Base-by-base conservation (phyloP, 2,329 filamentous ascomycete species). In the Lomentospora prolificans region DNA sequence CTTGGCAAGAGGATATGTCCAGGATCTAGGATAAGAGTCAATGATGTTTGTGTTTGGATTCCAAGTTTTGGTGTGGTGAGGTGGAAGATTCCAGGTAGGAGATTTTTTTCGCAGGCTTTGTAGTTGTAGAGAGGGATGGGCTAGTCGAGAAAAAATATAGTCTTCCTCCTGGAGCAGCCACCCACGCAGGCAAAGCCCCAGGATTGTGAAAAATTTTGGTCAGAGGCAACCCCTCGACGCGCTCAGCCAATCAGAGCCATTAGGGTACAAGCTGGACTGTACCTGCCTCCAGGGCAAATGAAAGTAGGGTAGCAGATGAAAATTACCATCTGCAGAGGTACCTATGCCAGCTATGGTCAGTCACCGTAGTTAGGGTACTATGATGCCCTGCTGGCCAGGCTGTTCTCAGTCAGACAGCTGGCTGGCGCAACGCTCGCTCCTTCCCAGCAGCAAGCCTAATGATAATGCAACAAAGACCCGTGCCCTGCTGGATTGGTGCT, bases 41-140 rank as follows among this genome's bases (percentile, higher is more conserved):
- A 31, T 41, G 48, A 27, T 53, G 44, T 53, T 12, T 50, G 31
- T 51, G 53, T 44, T 44, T 57, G 53, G 30, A 39, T 57, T 48
- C 48, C 27, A 27, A 39, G 22, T 54, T 56, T 19, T 8, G 46
- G 27, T 19, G 53, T 55, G 51, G 24, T 41, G 19, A 39, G 36
- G 50, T 39, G 22, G 36, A 51, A 39, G 33, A 44, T 14, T 41
- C 17, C n/a, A 52, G 33, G 55, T 46, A 41, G 55, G 33, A 56
- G 55, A 56, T 56, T 56, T 56, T 55, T 55, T 53, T 56, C 30
- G 25, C 50, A 22, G 41, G 52, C 52, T 46, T 28, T 27, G 33
- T 19, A 48, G 41, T 17, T 22, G n/a, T n/a, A 48, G 44, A 33
- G 44, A 48, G 44, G 44, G 44, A 48, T 19, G 50, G 50, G 25